These are phyloP conservation scores for Trichopus zeylanicus DNA, from an alignment of 116 monocot genomes.

Conservation along the genomic window DNA sequence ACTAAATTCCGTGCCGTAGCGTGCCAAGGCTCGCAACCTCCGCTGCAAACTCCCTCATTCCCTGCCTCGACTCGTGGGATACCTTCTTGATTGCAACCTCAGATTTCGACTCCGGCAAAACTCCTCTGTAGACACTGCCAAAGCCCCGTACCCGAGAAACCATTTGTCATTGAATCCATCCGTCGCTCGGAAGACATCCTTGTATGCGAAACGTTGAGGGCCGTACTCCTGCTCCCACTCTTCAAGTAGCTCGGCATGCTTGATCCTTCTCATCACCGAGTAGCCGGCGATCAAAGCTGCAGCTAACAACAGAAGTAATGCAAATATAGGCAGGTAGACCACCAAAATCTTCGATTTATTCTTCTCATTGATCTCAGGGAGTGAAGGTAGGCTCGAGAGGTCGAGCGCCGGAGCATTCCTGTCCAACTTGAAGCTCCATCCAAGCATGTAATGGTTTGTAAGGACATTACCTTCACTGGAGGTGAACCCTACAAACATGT, in stretches of 20 bases:
- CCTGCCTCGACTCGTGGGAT: background rate
- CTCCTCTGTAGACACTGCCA: background rate
- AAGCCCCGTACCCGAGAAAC: background rate
- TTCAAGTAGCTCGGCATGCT: too few relatives aligned
- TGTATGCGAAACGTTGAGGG: background rate
- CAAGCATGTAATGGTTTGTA: conserved; percentile 8
- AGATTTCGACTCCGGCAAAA: background rate
- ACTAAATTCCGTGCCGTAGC: background rate
- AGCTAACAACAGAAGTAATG: too few relatives aligned
- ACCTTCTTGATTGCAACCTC: background rate
- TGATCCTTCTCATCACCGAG: too few relatives aligned
- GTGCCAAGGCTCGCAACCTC: background rate
- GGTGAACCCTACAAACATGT: conserved; percentile 33
- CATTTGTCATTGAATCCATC: background rate
- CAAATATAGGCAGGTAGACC: too few relatives aligned
- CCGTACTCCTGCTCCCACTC: background rate
- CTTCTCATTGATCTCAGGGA: too few relatives aligned
- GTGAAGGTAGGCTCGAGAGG: too few relatives aligned
- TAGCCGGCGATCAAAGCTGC: too few relatives aligned
- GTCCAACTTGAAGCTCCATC: conserved; percentile 17
- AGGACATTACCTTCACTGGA: conserved; percentile 1
- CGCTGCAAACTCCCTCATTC: background rate
- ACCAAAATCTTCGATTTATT: too few relatives aligned
- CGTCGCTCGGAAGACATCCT: background rate
- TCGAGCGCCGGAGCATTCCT: conserved; percentile 10